Evolutionary conservation across 108 stramenopile species (phyloP).

Genomic region (Aurantiochytrium sp.): DNA sequence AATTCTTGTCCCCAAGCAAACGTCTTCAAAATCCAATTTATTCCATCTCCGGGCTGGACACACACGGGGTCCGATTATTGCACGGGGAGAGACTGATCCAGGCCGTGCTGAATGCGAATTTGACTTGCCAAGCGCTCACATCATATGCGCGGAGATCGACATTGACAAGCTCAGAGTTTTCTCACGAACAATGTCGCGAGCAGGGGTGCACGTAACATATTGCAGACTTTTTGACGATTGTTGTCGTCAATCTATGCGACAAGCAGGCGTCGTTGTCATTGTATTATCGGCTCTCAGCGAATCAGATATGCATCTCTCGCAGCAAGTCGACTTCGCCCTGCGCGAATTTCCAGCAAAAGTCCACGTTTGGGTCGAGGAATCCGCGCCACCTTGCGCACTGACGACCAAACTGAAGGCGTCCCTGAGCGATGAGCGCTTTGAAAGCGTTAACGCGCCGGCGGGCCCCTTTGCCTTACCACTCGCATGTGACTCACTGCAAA

Average conservation of each 20-base stretch:
- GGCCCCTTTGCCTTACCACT: too few relatives aligned
- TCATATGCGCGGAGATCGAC: background rate
- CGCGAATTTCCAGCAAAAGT: background rate
- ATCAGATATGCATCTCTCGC: background rate
- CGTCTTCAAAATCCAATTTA: background rate
- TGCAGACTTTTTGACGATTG: background rate
- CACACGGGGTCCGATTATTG: background rate
- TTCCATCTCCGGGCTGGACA: background rate
- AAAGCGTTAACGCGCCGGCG: too few relatives aligned
- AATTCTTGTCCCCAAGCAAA: background rate
- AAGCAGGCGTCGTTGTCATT: background rate
- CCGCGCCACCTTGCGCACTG: background rate
- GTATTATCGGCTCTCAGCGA: background rate
- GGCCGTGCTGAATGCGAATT: background rate
- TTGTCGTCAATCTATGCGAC: background rate
- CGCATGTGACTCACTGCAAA: too few relatives aligned
- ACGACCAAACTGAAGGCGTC: background rate
- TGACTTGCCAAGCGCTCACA: background rate
- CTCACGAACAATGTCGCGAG: background rate
- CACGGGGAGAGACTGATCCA: background rate
- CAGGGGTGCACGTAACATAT: background rate
- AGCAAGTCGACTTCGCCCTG: background rate
- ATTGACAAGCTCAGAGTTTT: background rate
- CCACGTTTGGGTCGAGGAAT: background rate
- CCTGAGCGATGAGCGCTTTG: background rate